A percentile compares a stretch with the other conserved stretches of the same genome.
phyloP scores from a whole-genome alignment of 371 early-diverging fungal genomes.

The Mortierella sp. region DNA sequence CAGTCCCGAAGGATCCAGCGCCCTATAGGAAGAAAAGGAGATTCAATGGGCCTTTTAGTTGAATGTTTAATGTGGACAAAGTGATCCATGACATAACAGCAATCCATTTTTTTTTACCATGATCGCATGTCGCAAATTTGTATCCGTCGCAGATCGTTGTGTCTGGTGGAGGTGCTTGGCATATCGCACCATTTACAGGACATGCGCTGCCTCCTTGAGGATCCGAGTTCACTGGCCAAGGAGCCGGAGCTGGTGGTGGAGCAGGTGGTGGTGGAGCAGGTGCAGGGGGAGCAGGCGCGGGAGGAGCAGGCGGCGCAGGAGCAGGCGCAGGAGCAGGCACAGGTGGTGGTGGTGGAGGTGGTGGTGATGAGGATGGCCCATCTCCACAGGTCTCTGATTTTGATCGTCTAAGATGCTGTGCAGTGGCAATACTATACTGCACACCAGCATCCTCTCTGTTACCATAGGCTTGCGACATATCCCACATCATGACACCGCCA shows the following conservation, averaged over 20 bases:
- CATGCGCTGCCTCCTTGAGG: constrained; percentile 6
- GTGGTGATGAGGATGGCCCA: background rate
- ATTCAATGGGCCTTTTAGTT: background rate
- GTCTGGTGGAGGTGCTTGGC: constrained; percentile 2
- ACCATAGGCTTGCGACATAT: constrained; percentile 44
- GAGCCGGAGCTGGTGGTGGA: constrained; percentile 1
- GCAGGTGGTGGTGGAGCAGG: background rate
- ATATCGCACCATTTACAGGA: constrained; percentile 16
- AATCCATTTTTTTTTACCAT: constrained; percentile 14
- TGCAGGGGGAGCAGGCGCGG: background rate
- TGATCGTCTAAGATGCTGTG: constrained; percentile 19
- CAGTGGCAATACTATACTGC: constrained; percentile 24
- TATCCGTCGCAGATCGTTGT: constrained; percentile 28
- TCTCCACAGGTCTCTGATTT: too few species aligned
- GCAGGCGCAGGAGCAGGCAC: background rate
- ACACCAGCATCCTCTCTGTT: constrained; percentile 18
- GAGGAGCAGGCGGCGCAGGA: background rate
- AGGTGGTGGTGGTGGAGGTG: background rate
- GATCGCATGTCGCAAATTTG: constrained; percentile 11
- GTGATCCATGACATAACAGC: too few species aligned
- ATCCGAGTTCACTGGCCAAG: background rate
- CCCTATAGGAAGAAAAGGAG: constrained; percentile 4
- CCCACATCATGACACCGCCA: constrained; percentile 80
- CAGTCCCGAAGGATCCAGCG: constrained; percentile 20
- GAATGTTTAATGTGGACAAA: too few species aligned